These are phyloP conservation scores for Nicotiana undulata DNA, from an alignment of 257 asterid genomes.

Conservation along the genomic window DNA sequence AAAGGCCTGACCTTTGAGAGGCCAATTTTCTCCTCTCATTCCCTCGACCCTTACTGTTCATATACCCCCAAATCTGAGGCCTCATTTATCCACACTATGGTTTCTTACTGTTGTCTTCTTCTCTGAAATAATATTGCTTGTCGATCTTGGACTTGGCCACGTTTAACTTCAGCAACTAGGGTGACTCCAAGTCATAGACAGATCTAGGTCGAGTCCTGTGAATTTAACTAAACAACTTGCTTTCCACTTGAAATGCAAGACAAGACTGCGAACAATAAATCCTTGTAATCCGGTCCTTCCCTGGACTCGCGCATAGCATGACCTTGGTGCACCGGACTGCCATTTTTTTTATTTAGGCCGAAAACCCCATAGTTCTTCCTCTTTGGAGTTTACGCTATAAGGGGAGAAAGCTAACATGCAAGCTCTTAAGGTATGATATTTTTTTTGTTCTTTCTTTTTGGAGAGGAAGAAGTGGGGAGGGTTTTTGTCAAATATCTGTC, in stretches of 20 bases:
- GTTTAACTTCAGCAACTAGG: not conserved
- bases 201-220: too few species aligned
- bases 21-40: not conserved
- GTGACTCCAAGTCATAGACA: not conserved
- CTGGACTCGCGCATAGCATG: too few species aligned
- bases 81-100: not conserved
- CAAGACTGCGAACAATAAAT: too few species aligned
- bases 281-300: too few species aligned
- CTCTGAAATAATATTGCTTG: constrained; percentile 20
- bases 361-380: not conserved
- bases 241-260: too few species aligned
- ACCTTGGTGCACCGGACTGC: too few species aligned
- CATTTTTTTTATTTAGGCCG: too few species aligned
- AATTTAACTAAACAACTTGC: too few species aligned
- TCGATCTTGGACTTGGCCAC: constrained; percentile 1
- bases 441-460: not conserved
- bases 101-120: constrained; percentile 9
- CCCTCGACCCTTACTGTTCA: not conserved
- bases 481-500: not conserved
- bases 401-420: not conserved
- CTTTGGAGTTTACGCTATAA: not conserved
- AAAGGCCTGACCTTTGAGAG: constrained; percentile 14
- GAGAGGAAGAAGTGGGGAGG: not conserved
- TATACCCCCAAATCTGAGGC: not conserved
- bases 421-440: not conserved